phyloP scores from a whole-genome alignment of 805 yeast species.

The Zygoascus bituminiphila region DNA sequence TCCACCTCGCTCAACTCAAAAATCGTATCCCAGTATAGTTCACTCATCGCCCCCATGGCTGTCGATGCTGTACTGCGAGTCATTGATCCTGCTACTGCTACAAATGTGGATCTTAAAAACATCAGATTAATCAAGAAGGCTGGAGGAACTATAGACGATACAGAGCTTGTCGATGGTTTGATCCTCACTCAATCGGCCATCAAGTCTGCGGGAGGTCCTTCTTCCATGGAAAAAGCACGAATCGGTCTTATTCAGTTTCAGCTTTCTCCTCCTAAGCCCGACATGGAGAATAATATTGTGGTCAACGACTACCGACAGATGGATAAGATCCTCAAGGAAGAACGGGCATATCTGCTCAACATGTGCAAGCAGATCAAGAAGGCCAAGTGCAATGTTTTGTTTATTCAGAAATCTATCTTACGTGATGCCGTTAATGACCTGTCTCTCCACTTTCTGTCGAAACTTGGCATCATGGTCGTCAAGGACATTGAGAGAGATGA shows the following conservation, averaged over 20 bases:
- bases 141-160: slow-evolving; percentile 97
- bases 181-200: slow-evolving; percentile 86
- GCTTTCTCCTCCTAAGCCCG: slow-evolving; percentile 94
- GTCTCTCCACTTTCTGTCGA: slow-evolving; percentile 89
- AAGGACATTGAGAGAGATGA: slow-evolving; percentile 96
- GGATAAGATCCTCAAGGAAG: slow-evolving; percentile 98
- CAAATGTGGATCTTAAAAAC: slow-evolving; percentile 76
- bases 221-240: slow-evolving; percentile 86
- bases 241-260: slow-evolving; percentile 90
- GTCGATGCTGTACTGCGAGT: slow-evolving; percentile 89
- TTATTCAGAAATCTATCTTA: slow-evolving; percentile 86
- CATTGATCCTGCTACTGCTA: slow-evolving; percentile 48
- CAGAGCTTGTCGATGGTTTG: slow-evolving; percentile 80
- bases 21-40: slow-evolving; percentile 88
- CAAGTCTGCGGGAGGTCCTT: slow-evolving; percentile 90
- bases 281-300: slow-evolving; percentile 94
- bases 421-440: slow-evolving; percentile 93
- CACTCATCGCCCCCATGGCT: slow-evolving; percentile 81
- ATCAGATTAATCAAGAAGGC: slow-evolving; percentile 86
- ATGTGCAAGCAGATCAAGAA: slow-evolving; percentile 94
- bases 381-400: slow-evolving; percentile 87
- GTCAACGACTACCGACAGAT: slow-evolving; percentile 97
- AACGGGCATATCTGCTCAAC: slow-evolving; percentile 88
- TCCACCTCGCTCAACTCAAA: slow-evolving; percentile 89
- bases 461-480: slow-evolving; percentile 86